Conservation (phyloP, 2,329 filamentous ascomycete genomes). For the Teratosphaeria viscida region DNA sequence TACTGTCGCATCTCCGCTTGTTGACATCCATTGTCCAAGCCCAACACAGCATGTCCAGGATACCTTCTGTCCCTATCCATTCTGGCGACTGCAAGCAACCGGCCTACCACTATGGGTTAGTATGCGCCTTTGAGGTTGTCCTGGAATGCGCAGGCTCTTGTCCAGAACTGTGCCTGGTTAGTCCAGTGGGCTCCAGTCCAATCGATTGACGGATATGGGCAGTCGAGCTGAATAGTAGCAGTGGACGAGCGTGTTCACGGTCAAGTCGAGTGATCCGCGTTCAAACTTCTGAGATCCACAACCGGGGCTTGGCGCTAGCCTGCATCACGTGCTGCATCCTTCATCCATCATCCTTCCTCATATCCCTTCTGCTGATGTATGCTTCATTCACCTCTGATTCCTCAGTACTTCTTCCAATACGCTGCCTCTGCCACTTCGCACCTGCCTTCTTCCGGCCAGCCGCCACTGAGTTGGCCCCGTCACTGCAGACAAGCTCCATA, state of each 20-base stretch:
- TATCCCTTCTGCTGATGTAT: neutral
- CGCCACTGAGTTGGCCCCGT: neutral
- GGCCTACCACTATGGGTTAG: neutral
- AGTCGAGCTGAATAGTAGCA: neutral
- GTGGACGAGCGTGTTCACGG: neutral
- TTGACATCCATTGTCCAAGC: neutral
- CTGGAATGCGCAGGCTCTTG: neutral
- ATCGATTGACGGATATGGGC: neutral
- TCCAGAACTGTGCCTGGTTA: neutral
- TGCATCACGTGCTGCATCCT: neutral
- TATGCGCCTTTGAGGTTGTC: neutral
- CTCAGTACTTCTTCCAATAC: neutral
- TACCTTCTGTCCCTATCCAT: constrained; percentile 3
- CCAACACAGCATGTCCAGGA: neutral
- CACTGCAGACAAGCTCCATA: neutral
- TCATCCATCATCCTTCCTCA: neutral
- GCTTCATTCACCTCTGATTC: neutral
- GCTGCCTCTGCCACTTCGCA: neutral
- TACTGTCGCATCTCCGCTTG: neutral
- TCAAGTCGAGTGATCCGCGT: neutral
- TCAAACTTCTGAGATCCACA: neutral
- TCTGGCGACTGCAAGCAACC: neutral
- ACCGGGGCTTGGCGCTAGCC: neutral
- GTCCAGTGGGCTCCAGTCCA: neutral
- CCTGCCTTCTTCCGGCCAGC: neutral